A percentile compares a stretch with the other conserved stretches of the same genome.
phyloP scores from a whole-genome alignment of 164 flowering plant species.

The Tetracentron sinense region DNA sequence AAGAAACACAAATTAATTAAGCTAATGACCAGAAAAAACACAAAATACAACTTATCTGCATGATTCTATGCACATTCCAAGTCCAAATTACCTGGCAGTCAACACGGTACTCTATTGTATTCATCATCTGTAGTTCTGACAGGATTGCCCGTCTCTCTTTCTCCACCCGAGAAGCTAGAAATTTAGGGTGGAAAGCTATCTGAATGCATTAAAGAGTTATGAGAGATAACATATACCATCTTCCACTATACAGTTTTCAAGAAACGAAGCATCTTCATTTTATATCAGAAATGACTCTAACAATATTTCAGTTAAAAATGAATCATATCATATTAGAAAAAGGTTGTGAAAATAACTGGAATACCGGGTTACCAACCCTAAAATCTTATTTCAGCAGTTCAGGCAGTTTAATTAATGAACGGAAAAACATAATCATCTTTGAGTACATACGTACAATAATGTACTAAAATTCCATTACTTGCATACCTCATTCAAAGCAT shows the following conservation, averaged over 20 bases:
- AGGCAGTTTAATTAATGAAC: background rate
- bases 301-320: background rate
- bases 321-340: background rate
- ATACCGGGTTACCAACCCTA: background rate
- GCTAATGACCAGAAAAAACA: conserved; percentile 2
- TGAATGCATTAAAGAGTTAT: conserved; percentile 24
- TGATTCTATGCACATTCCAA: background rate
- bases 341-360: background rate
- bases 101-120: conserved; percentile 97
- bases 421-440: background rate
- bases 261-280: background rate
- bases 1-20: conserved; percentile 10
- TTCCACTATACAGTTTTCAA: conserved; percentile 1
- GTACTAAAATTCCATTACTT: background rate
- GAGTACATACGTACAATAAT: background rate
- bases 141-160: conserved; percentile 96
- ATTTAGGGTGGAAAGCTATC: conserved; percentile 97
- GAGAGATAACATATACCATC: background rate
- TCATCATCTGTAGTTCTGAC: conserved; percentile 99
- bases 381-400: background rate
- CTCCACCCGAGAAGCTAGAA: conserved; percentile 89
- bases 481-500: conserved; percentile 94
- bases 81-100: conserved; percentile 77
- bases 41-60: background rate
- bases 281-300: background rate